Conservation (phyloP, 2,329 filamentous ascomycete species). For the Colletotrichum agaves region DNA sequence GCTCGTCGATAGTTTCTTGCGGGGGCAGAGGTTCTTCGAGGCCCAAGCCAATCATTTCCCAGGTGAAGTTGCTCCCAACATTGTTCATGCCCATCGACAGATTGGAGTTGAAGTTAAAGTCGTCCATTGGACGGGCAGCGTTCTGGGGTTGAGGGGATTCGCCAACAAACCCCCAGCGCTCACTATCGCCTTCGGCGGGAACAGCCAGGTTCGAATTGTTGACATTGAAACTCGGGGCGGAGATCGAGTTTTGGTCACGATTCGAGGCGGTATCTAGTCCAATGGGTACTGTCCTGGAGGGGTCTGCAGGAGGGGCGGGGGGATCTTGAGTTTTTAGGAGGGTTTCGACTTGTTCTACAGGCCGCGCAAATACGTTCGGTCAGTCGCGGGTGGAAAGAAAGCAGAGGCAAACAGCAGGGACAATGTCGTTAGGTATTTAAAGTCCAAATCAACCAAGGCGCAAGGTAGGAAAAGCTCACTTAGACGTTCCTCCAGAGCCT, state of each 20-base stretch:
- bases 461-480: constrained; percentile 65
- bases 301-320: constrained; percentile 44
- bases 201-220: constrained; percentile 60
- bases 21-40: constrained; percentile 69
- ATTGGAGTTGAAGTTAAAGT: constrained; percentile 66
- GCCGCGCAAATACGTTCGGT: constrained; percentile 15
- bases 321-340: constrained; percentile 83
- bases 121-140: constrained; percentile 54
- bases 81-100: constrained; percentile 62
- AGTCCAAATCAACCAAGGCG: not conserved
- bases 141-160: constrained; percentile 60
- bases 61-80: constrained; percentile 72
- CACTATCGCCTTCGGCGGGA: constrained; percentile 58
- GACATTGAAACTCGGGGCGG: constrained; percentile 54
- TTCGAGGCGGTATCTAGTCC: constrained; percentile 44
- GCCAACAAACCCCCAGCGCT: constrained; percentile 65
- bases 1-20: constrained; percentile 78
- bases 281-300: constrained; percentile 48
- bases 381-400: not conserved
- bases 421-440: not conserved
- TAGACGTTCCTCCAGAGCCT: constrained; percentile 90
- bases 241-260: constrained; percentile 46
- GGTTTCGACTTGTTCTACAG: constrained; percentile 88
- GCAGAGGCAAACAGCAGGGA: not conserved
- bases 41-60: constrained; percentile 77